These are phyloP conservation scores for Adansonia rubrostipa DNA, from an alignment of 441 rosid species.

Conservation along the genomic window DNA sequence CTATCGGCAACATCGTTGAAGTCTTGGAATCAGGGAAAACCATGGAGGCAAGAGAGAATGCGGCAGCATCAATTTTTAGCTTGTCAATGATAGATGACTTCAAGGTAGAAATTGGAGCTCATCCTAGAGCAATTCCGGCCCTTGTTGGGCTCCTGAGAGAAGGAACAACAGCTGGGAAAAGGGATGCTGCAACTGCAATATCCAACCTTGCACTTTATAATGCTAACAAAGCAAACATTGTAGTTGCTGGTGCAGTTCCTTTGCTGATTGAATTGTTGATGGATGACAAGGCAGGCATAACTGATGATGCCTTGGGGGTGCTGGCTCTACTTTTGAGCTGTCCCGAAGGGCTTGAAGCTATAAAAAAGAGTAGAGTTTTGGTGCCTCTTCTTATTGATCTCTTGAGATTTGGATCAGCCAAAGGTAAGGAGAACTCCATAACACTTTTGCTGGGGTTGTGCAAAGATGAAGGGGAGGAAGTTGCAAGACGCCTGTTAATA, in stretches of 20 bases:
- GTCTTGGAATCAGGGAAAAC: conserved; percentile 66
- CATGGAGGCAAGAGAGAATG: conserved; percentile 75
- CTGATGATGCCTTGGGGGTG: conserved; percentile 63
- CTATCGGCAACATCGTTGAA: conserved; percentile 52
- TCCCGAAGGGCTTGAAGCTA: conserved; percentile 52
- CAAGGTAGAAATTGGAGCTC: conserved; percentile 55
- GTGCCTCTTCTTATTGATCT: conserved; percentile 66
- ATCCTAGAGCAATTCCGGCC: conserved; percentile 54
- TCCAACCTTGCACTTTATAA: conserved; percentile 54
- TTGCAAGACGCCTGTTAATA: conserved; percentile 49
- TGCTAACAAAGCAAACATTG: conserved; percentile 50
- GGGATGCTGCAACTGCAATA: conserved; percentile 65
- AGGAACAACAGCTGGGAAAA: conserved; percentile 61
- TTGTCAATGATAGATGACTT: conserved; percentile 58
- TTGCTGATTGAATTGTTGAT: conserved; percentile 59
- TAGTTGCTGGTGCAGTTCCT: conserved; percentile 51
- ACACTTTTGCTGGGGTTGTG: conserved; percentile 65
- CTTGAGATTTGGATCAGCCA: conserved; percentile 61
- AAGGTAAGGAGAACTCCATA: conserved; percentile 67
- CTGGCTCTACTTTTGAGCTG: conserved; percentile 52
- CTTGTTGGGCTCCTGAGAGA: conserved; percentile 56
- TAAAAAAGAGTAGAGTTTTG: conserved; percentile 49
- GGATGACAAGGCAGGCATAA: conserved; percentile 73
- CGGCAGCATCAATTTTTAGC: conserved; percentile 75
- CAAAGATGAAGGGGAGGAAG: conserved; percentile 66